These are phyloP conservation scores for Colletotrichum graminicola DNA, from an alignment of 2,329 filamentous ascomycete genomes.

Conservation along the genomic window DNA sequence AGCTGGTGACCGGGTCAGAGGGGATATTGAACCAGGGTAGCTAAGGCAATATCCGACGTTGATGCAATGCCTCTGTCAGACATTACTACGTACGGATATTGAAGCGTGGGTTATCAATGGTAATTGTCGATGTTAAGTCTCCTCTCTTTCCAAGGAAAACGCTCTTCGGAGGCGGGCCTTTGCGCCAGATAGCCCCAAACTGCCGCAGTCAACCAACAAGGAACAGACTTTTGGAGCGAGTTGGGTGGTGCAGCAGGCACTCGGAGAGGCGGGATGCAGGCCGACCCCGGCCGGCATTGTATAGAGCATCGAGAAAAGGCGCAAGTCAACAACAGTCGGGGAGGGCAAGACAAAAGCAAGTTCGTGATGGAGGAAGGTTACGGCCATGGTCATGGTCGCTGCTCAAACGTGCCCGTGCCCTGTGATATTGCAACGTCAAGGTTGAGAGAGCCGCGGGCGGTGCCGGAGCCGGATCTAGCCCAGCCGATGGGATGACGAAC, in stretches of 20 bases:
- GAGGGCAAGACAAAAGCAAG: conserved; percentile 3
- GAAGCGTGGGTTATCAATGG: conserved; percentile 15
- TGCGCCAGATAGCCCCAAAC: conserved; percentile 25
- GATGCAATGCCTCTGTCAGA: conserved; percentile 27
- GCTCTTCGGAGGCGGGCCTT: conserved; percentile 28
- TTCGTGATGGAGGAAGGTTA: neutral
- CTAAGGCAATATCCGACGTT: conserved; percentile 15
- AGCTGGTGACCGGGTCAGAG: neutral
- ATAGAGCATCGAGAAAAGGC: neutral
- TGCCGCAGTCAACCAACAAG: conserved; percentile 22
- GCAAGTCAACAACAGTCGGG: neutral
- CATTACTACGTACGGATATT: conserved; percentile 13
- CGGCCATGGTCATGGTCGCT: neutral
- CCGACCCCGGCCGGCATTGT: neutral
- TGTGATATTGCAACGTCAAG: conserved; percentile 8
- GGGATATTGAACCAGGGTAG: conserved; percentile 15
- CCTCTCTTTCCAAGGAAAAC: conserved; percentile 31
- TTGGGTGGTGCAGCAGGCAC: neutral
- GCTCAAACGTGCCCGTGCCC: neutral
- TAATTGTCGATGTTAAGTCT: conserved; percentile 28
- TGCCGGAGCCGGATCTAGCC: conserved; percentile 9
- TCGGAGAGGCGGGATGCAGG: conserved; percentile 6
- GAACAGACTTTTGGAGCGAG: conserved; percentile 20
- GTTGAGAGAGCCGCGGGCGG: neutral
- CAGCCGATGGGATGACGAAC: neutral